These are phyloP conservation scores for Cystobasidium sp. DNA, from an alignment of 1,284 basidiomycete genomes.

Conservation along the genomic window DNA sequence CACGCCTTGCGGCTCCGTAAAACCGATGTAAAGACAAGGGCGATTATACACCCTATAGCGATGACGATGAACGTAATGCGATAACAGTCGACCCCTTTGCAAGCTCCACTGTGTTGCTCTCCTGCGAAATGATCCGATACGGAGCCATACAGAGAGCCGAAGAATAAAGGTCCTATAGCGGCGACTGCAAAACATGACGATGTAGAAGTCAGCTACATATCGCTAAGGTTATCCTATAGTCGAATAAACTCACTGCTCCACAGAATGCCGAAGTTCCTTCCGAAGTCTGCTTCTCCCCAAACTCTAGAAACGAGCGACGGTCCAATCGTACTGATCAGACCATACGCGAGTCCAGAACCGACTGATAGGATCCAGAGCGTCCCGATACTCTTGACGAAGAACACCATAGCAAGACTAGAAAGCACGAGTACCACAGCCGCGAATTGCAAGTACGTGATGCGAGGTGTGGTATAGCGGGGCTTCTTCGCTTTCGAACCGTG, in stretches of 20 bases:
- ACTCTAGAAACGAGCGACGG: constrained; percentile 49
- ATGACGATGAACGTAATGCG: constrained; percentile 33
- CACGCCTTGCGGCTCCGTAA: constrained; percentile 30
- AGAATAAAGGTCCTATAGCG: constrained; percentile 49
- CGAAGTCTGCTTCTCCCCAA: constrained; percentile 49
- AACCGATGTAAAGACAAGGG: constrained; percentile 7
- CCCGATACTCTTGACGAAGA: constrained; percentile 25
- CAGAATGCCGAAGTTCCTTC: constrained; percentile 51
- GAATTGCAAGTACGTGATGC: constrained; percentile 45
- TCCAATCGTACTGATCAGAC: constrained; percentile 47
- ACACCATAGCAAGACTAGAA: constrained; percentile 43
- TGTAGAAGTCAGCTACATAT: not conserved
- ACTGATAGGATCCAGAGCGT: constrained; percentile 47
- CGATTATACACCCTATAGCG: constrained; percentile 19
- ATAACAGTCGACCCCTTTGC: constrained; percentile 33
- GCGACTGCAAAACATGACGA: constrained; percentile 39
- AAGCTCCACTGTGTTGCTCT: constrained; percentile 7
- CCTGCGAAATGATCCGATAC: constrained; percentile 44
- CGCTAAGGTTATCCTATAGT: too few relatives aligned
- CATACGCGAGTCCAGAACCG: constrained; percentile 47
- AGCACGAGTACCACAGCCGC: constrained; percentile 40
- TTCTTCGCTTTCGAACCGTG: not conserved
- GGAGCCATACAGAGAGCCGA: constrained; percentile 48
- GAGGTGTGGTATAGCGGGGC: constrained; percentile 25
- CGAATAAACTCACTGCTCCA: constrained; percentile 31